Base-by-base conservation (phyloP, 1,284 basidiomycete species). In the Polyporus tsugae region DNA sequence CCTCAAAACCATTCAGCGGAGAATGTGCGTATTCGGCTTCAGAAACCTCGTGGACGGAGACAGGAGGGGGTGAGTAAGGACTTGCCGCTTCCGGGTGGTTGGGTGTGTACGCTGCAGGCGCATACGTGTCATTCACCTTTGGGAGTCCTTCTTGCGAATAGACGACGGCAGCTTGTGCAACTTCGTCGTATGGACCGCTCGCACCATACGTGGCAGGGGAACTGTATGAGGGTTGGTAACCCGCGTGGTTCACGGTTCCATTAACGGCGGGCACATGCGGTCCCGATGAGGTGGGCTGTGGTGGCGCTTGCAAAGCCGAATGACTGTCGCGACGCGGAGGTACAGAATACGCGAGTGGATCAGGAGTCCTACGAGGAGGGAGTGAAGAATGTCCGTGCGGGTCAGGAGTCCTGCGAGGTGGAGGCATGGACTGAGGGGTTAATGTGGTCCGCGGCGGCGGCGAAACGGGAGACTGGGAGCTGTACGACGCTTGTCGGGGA, bases 371-470 rank as follows among this genome's bases (percentile, higher is more conserved):
- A 25, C 62, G 65, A 2, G 69, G 62, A 1, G 52, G 52, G 6
- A 13, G 52, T 19, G 64, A 46, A 15, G 70, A 46, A n/a, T 72
- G 74, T 13, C 22, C 22, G 46, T 49, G 46, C 9, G 36, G 57
- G n/a, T 58, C 35, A 39, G 57, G 57, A 58, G 57, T 58, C 3
- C 69, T 67, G 36, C 63, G 64, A 1, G 69, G 63, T 29, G 74
- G 69, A 25, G 74, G 52, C 25, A 66, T 39, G 15, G 70, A 53
- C n/a, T 72, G 74, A 62, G 73, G 71, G n/a, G 70, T 70, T 62
- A 82, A 81, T 49, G 77, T 69, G 52, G 73, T 60, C 66, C 77
- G 78, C 13, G 69, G 66, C 11, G 78, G 73, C 33, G 80, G 75
- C 39, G 80, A 78, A 49, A 72, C 71, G 39, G 78, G 73, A 33